Percentiles rank a stretch among this genome's conserved stretches.
phyloP scores from a whole-genome alignment of 257 asterid species.

The Petrea volubilis region DNA sequence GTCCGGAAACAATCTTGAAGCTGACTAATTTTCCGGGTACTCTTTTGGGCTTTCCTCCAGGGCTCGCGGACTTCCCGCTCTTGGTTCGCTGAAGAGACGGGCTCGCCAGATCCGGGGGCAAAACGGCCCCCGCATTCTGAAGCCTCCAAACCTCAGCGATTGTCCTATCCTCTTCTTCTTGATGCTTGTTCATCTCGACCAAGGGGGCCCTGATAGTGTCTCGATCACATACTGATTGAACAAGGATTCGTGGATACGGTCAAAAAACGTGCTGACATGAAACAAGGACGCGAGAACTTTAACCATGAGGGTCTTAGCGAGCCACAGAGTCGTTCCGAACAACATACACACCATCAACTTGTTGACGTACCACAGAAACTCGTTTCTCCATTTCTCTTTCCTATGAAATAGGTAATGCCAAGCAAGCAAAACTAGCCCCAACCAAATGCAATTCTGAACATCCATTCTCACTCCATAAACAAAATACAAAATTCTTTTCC shows the following conservation, averaged over 20 bases:
- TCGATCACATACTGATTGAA: conserved; percentile 86
- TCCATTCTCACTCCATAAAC: conserved; percentile 80
- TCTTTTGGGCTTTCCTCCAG: conserved; percentile 57
- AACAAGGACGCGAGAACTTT: conserved; percentile 91
- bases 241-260: conserved; percentile 80
- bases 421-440: conserved; percentile 74
- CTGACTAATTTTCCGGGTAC: conserved; percentile 47
- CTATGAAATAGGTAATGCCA: conserved; percentile 82
- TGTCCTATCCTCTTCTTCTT: conserved; percentile 70
- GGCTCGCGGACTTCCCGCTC: conserved; percentile 23
- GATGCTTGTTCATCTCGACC: conserved; percentile 51
- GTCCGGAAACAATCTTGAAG: conserved; percentile 46
- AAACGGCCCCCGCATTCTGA: conserved; percentile 72
- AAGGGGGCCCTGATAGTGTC: conserved; percentile 78
- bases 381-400: conserved; percentile 48
- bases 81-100: conserved; percentile 28
- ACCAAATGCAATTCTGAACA: conserved; percentile 90
- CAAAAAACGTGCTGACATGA: conserved; percentile 95
- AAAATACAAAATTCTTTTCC: conserved; percentile 77
- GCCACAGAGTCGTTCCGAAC: conserved; percentile 69
- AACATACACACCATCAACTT: conserved; percentile 74
- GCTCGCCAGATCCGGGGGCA: conserved; percentile 68
- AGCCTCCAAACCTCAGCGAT: conserved; percentile 67
- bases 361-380: conserved; percentile 58
- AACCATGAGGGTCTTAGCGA: conserved; percentile 88